Conservation (phyloP, 495 filamentous ascomycete species). For the Aspergillus haitiensis region DNA sequence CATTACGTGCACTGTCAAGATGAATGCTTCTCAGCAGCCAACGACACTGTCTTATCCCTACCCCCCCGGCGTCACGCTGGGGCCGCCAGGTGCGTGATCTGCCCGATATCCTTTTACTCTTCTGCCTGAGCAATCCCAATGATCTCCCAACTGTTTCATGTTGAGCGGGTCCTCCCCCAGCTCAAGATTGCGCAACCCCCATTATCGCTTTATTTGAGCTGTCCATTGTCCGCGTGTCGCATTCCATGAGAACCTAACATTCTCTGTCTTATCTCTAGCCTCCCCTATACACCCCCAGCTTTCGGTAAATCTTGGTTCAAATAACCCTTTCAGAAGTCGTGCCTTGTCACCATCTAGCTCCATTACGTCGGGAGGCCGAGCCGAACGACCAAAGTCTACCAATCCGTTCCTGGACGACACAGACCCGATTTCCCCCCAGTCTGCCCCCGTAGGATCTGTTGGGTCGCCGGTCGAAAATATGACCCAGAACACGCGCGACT, state of each 20-base stretch:
- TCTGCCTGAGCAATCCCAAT: slow-evolving; percentile 13
- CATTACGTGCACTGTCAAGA: slow-evolving; percentile 28
- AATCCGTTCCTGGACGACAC: slow-evolving; percentile 90
- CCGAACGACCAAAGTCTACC: slow-evolving; percentile 73
- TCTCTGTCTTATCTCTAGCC: slow-evolving; percentile 19
- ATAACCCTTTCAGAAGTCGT: slow-evolving; percentile 98
- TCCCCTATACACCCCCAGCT: slow-evolving; percentile 40
- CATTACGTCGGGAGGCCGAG: slow-evolving; percentile 37
- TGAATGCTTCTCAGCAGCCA: slow-evolving; percentile 42
- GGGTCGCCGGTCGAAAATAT: slow-evolving; percentile 55
- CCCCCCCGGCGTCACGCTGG: slow-evolving; percentile 42
- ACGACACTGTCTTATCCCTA: slow-evolving; percentile 34
- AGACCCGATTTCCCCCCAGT: slow-evolving; percentile 52
- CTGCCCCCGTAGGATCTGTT: slow-evolving; percentile 54
- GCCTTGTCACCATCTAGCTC: slow-evolving; percentile 69
- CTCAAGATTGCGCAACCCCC: slow-evolving; percentile 13
- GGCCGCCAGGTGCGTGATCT: slow-evolving; percentile 43
- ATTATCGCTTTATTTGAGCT: slow-evolving; percentile 18
- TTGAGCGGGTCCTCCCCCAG: slow-evolving; percentile 17
- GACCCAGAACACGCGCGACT: slow-evolving; percentile 69
- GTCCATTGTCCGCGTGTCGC: slow-evolving; percentile 11
- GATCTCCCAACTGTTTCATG: slow-evolving; percentile 24
- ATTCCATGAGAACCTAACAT: slow-evolving; percentile 13
- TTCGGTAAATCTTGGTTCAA: slow-evolving; percentile 73
- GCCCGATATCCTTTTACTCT: slow-evolving; percentile 15